Base-by-base conservation (phyloP, 352 stramenopile genomes). In the Pythium aristosporum region DNA sequence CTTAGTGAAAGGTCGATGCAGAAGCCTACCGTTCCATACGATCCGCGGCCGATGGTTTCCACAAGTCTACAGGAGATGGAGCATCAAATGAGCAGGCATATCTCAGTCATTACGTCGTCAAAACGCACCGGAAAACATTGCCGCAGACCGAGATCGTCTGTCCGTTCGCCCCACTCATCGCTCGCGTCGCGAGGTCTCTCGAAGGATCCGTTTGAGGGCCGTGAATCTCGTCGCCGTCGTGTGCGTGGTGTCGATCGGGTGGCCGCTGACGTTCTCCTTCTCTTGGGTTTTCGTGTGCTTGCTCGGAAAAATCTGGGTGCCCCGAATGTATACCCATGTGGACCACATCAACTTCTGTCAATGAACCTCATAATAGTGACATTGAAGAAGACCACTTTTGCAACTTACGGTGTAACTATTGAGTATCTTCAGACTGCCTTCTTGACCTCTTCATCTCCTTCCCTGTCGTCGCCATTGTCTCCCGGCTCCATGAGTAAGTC, bases 71-170 rank as follows among this genome's bases (percentile, higher is more conserved):
- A 51, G 28, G 23, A 36, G 23, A 47, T n/a, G 15, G 15, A 28
- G n/a, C 34, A 30, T 53, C 11, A 58, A 20, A 3, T 58, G 61
- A 49, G 42, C 1, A 11, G 20, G 20, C 46, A 52, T 52, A 52
- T 21, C 20, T 52, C 46, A 9, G 25, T 23, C 10, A 48, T 3
- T 47, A 49, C 28, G 42, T 3, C 11, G 50, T 49, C 13, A 64
- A 13, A 13, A 74, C 73, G 51, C 52, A 92, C 83, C 83, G 79
- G 69, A 92, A 90, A 39, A 92, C 75, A 67, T 92, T 92, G 69
- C 83, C 83, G 55, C 83, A 89, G 43, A 92, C 83, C 30, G 79
- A 86, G 60, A 92, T 89, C 18, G 83, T 88, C 71, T 92, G 80
- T 15, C 83, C 83, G 54, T 82, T 90, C 41, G 54, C 72, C 46